Conservation (phyloP, 768 basidiomycete genomes). For the Fomitopsis serialis region DNA sequence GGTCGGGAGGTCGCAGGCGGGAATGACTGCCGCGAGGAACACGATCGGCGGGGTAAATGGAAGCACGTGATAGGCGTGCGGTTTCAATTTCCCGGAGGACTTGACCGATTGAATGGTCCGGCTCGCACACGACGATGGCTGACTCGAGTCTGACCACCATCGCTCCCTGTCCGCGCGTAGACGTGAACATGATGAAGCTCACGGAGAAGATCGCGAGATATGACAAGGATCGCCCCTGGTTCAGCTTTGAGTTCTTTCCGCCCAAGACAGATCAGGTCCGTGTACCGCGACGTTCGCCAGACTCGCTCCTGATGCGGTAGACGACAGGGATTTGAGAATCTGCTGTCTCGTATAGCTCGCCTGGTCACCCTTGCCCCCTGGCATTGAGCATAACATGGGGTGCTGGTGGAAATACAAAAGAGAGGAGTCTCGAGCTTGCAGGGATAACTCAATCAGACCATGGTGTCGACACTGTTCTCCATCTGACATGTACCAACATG, state of each 20-base stretch:
- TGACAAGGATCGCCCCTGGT: conserved; percentile 58
- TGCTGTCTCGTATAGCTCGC: conserved; percentile 81
- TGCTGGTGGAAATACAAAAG: conserved; percentile 89
- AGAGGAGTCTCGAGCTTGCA: conserved; percentile 84
- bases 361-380: conserved; percentile 69
- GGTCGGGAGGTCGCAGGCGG: conserved; percentile 1
- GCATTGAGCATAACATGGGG: conserved; percentile 97
- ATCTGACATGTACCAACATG: conserved; percentile 98
- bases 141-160: not conserved
- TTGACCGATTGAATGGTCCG: not conserved
- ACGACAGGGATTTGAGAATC: conserved; percentile 82
- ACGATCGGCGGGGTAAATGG: not conserved
- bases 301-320: conserved; percentile 1
- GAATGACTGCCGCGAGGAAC: no score
- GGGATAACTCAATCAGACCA: conserved; percentile 67
- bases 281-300: conserved; percentile 4
- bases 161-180: not conserved
- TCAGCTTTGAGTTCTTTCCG: conserved; percentile 96
- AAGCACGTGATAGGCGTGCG: not conserved
- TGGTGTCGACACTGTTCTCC: conserved; percentile 83
- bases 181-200: conserved; percentile 55
- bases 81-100: not conserved
- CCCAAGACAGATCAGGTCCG: conserved; percentile 85
- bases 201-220: conserved; percentile 56
- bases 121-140: not conserved